These are phyloP conservation scores for Saccharomyces paradoxus DNA, from an alignment of 805 yeast genomes.

Conservation along the genomic window DNA sequence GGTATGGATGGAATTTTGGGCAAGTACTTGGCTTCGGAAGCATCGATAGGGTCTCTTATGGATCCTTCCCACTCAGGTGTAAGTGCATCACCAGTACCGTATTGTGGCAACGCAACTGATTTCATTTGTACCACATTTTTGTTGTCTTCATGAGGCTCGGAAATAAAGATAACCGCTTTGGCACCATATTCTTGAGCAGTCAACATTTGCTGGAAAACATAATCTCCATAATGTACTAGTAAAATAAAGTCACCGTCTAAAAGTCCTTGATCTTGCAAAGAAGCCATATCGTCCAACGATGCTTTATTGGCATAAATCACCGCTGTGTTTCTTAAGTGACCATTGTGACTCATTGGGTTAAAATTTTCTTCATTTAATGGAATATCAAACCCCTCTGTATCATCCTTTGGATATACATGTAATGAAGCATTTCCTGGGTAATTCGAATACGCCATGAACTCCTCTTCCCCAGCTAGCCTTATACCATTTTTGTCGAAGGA, in stretches of 20 bases:
- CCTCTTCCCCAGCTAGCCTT: constrained; percentile 32
- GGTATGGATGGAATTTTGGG: constrained; percentile 75
- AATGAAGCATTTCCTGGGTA: constrained; percentile 43
- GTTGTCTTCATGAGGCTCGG: constrained; percentile 33
- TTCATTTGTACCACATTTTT: constrained; percentile 29
- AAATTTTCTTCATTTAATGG: constrained; percentile 38
- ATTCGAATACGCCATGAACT: constrained; percentile 51
- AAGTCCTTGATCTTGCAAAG: constrained; percentile 33
- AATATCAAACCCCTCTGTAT: constrained; percentile 18
- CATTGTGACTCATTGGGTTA: constrained; percentile 61
- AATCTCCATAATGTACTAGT: constrained; percentile 49
- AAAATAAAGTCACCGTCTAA: constrained; percentile 42
- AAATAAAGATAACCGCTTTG: constrained; percentile 60
- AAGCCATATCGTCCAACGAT: constrained; percentile 41
- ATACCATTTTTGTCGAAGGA: constrained; percentile 54
- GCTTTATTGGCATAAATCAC: constrained; percentile 67
- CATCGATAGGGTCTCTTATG: constrained; percentile 34
- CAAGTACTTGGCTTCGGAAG: constrained; percentile 43
- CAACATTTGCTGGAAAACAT: constrained; percentile 43
- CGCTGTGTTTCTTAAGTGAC: constrained; percentile 41
- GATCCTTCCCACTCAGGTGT: constrained; percentile 63
- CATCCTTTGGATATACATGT: constrained; percentile 16
- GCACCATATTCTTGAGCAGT: constrained; percentile 53
- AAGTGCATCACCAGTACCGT: constrained; percentile 68
- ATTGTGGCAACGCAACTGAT: constrained; percentile 51